Evolutionary conservation across 2,329 filamentous ascomycete genomes (phyloP).

Genomic region (Aureobasidium sp.): DNA sequence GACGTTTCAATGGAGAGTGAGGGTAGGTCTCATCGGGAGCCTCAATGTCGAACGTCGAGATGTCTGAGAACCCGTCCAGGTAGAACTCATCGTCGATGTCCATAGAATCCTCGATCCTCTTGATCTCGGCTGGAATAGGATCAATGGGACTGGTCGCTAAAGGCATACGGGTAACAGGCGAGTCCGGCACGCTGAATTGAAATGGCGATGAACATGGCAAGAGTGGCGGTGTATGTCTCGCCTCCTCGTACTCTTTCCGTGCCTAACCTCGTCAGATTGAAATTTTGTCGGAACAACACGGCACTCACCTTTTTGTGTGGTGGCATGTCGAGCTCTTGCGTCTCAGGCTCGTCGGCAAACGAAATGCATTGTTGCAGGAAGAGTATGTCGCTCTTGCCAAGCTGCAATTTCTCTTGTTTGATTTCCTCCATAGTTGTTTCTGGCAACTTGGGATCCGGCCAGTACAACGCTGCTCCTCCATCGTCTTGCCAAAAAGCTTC

Average conservation of each 20-base stretch:
- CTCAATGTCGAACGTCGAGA: neutral
- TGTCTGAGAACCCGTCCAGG: neutral
- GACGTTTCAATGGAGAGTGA: neutral
- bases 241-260: neutral
- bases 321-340: neutral
- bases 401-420: slow-evolving; percentile 26
- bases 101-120: neutral
- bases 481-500: slow-evolving; percentile 31
- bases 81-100: neutral
- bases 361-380: slow-evolving; percentile 1
- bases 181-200: neutral
- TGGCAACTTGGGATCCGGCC: slow-evolving; percentile 24
- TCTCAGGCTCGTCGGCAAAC: neutral
- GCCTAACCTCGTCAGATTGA: neutral
- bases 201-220: neutral
- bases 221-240: neutral
- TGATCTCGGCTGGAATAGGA: neutral
- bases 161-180: neutral
- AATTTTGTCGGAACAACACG: neutral
- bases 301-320: neutral
- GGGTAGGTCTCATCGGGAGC: neutral
- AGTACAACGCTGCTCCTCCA: slow-evolving; percentile 31
- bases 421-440: slow-evolving; percentile 18
- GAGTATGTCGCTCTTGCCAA: slow-evolving; percentile 23
- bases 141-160: neutral